Base-by-base conservation (phyloP, 1,284 basidiomycete species). In the Cerrena zonata region DNA sequence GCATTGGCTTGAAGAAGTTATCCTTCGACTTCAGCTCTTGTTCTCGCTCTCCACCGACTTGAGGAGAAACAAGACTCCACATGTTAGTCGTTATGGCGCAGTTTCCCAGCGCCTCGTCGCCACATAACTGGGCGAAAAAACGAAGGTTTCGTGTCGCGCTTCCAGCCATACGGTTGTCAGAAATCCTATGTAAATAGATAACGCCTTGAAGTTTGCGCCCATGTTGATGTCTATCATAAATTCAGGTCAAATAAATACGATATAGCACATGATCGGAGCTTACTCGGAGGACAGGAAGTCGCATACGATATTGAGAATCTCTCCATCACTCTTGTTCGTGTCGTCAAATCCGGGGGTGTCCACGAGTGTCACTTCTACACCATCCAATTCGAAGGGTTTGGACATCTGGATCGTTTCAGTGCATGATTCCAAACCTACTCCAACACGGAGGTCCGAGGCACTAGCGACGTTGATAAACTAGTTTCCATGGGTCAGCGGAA, bases 141-240 rank as follows among this genome's bases (percentile, higher is more conserved):
- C 27, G 25, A 13, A 53, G 39, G 51, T 46, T 53, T 11, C 36
- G 41, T 22, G 65, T 65, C 15, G 73, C 72, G 39, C 41, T 50
- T 15, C 77, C 76, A 36, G 73, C 74, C 56, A 80, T 68, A 24
- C 76, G 65, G 60, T 70, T 66, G 54, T 79, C 77, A 47, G 74
- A 69, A 53, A 80, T 80, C 4, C 75, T 78, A 55, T 79, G 77
- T 61, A 78, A 65, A 61, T 79, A 80, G 38, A 80, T 71, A 56
- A 80, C 67, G 0, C 78, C 78, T 2, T 70, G 64, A 19, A 80
- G 65, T 41, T 67, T 71, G 48, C 65, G 57, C n/a, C 70, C 72
- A 41, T 69, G 63, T 52, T 71, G 64, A 53, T 76, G 70, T 47
- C 75, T 78, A 57, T 22, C 23, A 4, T 5, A 24, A 34, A 36